Evolutionary conservation across 2,329 filamentous ascomycete species (phyloP).

Genomic region (Taxawa tesnikishii): DNA sequence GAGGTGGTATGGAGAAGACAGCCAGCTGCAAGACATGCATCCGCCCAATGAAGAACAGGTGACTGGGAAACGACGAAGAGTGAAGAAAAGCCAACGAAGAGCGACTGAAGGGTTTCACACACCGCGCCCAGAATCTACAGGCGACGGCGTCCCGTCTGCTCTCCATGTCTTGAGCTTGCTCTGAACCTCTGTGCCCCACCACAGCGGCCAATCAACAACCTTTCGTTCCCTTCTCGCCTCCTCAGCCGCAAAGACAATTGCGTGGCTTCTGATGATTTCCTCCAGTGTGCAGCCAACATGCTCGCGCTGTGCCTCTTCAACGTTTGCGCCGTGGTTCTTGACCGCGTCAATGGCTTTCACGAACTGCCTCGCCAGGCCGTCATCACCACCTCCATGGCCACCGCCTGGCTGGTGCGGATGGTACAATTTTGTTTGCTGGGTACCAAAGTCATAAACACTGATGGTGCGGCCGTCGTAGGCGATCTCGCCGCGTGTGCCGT

Average conservation of each 20-base stretch:
- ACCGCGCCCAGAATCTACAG: no score
- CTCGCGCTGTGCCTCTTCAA: slow-evolving; percentile 58
- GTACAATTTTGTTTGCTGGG: slow-evolving; percentile 41
- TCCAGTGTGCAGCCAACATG: slow-evolving; percentile 75
- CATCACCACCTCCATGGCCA: slow-evolving; percentile 68
- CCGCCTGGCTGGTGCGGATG: slow-evolving; percentile 39
- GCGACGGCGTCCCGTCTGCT: neutral
- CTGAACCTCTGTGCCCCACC: slow-evolving; percentile 55
- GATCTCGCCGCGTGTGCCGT: slow-evolving; percentile 78
- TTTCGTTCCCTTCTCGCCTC: slow-evolving; percentile 60
- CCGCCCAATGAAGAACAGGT: neutral
- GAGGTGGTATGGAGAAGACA: no score
- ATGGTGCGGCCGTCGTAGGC: slow-evolving; percentile 72
- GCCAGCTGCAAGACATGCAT: neutral
- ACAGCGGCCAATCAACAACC: slow-evolving; percentile 62
- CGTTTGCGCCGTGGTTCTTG: slow-evolving; percentile 55
- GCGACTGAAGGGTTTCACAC: no score
- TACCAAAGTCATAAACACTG: slow-evolving; percentile 59
- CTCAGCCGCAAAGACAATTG: slow-evolving; percentile 87
- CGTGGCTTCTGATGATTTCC: slow-evolving; percentile 80
- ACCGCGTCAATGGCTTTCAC: slow-evolving; percentile 70
- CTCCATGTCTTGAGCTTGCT: neutral
- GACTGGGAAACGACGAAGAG: no score
- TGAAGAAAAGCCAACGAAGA: no score
- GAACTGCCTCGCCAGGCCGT: slow-evolving; percentile 70